Conservation (phyloP, 208 protist species). For the Naegleria fowleri region DNA sequence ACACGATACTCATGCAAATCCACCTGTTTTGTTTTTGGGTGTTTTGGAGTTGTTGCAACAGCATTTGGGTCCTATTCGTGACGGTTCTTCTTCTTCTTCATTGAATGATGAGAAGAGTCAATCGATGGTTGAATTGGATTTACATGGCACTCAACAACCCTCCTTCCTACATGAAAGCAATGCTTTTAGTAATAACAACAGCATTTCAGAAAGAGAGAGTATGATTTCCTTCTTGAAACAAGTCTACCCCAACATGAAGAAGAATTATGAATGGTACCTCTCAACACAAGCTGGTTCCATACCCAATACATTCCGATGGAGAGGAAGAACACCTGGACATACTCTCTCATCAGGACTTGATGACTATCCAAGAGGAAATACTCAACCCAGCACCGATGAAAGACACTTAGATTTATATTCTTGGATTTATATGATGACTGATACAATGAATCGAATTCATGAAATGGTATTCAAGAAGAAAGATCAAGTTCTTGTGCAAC, state of each 20-base stretch:
- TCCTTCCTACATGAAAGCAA: not conserved
- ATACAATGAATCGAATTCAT: conserved; percentile 42
- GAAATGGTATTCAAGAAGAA: conserved; percentile 1
- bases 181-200: no score
- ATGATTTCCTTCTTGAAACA: conserved; percentile 38
- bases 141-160: not conserved
- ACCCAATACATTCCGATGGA: conserved; percentile 51
- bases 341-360: conserved; percentile 67
- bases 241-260: conserved; percentile 36
- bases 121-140: not conserved
- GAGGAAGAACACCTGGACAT: conserved; percentile 53
- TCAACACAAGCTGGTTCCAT: conserved; percentile 43
- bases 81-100: no score
- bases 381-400: conserved; percentile 35
- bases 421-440: conserved; percentile 56
- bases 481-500: not conserved
- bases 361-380: conserved; percentile 61
- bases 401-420: conserved; percentile 62
- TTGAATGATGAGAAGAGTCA: no score
- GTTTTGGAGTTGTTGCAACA: conserved; percentile 3
- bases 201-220: not conserved
- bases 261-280: conserved; percentile 46
- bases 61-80: not conserved
- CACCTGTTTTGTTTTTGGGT: conserved; percentile 57
- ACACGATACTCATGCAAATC: conserved; percentile 54